phyloP scores from a whole-genome alignment of 768 basidiomycete genomes.

The Cystobasidium onofrii region DNA sequence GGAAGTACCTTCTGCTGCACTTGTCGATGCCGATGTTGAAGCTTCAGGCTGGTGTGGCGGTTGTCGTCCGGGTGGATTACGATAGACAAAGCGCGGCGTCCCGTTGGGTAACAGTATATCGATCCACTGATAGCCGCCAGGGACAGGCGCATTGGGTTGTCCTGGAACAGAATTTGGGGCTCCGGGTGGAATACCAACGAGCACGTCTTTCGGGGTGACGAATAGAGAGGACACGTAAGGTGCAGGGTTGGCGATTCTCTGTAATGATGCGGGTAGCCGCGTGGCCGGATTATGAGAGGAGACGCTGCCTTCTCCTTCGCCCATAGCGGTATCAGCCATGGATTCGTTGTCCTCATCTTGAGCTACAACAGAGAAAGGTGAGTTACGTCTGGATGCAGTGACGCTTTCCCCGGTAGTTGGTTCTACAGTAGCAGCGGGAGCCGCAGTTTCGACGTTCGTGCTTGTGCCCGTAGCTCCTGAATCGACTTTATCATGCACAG shows the following conservation, averaged over 20 bases:
- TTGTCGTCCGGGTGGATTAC: background rate
- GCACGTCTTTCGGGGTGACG: background rate
- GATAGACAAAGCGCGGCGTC: background rate
- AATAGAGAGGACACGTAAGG: constrained; percentile 21
- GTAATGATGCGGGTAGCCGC: background rate
- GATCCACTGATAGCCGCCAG: background rate
- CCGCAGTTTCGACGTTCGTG: background rate
- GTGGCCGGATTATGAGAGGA: background rate
- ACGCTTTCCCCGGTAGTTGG: background rate
- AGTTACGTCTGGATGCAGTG: background rate
- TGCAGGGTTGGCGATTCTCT: constrained; percentile 14
- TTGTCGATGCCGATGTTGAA: background rate
- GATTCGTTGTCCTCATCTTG: background rate
- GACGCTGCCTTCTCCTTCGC: background rate
- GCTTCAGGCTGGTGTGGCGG: background rate
- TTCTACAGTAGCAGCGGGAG: background rate
- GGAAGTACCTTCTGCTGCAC: background rate
- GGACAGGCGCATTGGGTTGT: background rate
- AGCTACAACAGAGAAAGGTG: background rate
- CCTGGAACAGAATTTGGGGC: background rate
- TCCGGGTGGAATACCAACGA: constrained; percentile 1
- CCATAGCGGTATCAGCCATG: background rate
- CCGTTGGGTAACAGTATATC: background rate
- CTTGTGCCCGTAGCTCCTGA: background rate
- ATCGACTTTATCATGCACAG: background rate